Percentiles rank a stretch among this genome's conserved stretches.
Conservation (phyloP, 139 green algal genomes). For the Chlorella sorokiniana region DNA sequence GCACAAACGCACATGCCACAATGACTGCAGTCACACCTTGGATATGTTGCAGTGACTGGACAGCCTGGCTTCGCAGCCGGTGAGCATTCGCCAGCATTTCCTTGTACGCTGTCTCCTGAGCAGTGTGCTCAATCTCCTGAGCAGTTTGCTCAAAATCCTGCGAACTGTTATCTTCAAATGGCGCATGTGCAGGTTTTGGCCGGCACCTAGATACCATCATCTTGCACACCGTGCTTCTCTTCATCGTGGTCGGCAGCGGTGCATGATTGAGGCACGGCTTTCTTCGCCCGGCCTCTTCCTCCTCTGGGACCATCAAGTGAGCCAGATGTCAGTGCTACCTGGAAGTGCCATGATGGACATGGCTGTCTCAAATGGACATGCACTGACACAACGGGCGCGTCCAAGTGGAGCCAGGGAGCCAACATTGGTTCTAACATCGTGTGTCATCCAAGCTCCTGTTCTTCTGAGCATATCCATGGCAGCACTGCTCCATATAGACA, state of each 20-base stretch:
- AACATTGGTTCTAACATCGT: not conserved
- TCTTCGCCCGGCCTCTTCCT: conserved; percentile 16
- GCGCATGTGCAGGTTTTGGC: not conserved
- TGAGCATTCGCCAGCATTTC: no score
- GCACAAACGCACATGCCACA: conserved; percentile 51
- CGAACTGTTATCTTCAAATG: conserved; percentile 8
- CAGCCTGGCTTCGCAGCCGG: not conserved
- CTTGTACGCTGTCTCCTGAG: not conserved
- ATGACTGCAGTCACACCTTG: not conserved
- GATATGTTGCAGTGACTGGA: not conserved
- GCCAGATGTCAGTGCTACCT: conserved; percentile 28
- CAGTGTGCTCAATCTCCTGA: not conserved
- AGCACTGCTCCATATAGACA: no score
- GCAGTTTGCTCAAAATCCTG: not conserved
- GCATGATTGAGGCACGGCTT: not conserved
- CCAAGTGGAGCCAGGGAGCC: no score
- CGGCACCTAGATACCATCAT: not conserved
- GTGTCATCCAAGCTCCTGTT: not conserved
- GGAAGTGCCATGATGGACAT: not conserved
- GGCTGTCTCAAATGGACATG: not conserved
- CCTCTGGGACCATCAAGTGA: conserved; percentile 39
- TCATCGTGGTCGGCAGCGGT: not conserved
- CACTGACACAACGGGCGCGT: not conserved
- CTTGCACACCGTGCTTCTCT: not conserved
- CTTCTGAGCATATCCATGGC: no score